Evolutionary conservation across 345 rosid genomes (phyloP), one percentile per base, ranked within the genome.

Genomic region (Populus davidiana): DNA sequence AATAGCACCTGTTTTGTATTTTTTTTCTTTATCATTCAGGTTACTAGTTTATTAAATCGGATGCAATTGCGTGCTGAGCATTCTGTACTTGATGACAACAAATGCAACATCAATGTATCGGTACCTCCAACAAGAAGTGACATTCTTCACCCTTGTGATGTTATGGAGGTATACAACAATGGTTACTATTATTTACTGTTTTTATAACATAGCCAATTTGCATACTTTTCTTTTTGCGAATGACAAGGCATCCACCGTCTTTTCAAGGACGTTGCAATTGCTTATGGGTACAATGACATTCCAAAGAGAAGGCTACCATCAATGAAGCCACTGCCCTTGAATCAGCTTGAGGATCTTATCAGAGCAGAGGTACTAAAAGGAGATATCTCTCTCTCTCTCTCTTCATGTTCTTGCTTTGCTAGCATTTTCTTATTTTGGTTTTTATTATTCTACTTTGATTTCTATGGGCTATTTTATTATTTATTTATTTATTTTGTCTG

Each of bases 111-210:
- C 81, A 81, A 78, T 70, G 96, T 94, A 17, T 88, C 86, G 35
- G 82, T 91, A 81, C 98, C 98, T 47, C 96, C 98, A 78, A 91
- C 85, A 50, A 83, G 98, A 86, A 92, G 98, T 77, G 98, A 94
- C 79, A 85, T 94, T 79, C 97, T 94, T 80, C 98, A 94, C 81
- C 88, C 93, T 12, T 92, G 96, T 86, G 98, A 94, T 87, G 92
- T 91, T 73, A 90, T 92, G 97, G 98, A 92, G 97, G 98, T 94
- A 87, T 65, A 33, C 72, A 54, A 62, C 66, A 25, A 50, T 75
- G 25, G 20, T 36, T 41, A 70, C 27, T 52, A 17, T 54, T 25
- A 21, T 67, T 75, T 66, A 33, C 35, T 62, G 52, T 74, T 33
- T 65, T 47, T 36, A 36, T 35, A 43, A 62, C 20, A 61, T 18